Conservation (phyloP, 148 eudicot species). For the Oxyria digyna region DNA sequence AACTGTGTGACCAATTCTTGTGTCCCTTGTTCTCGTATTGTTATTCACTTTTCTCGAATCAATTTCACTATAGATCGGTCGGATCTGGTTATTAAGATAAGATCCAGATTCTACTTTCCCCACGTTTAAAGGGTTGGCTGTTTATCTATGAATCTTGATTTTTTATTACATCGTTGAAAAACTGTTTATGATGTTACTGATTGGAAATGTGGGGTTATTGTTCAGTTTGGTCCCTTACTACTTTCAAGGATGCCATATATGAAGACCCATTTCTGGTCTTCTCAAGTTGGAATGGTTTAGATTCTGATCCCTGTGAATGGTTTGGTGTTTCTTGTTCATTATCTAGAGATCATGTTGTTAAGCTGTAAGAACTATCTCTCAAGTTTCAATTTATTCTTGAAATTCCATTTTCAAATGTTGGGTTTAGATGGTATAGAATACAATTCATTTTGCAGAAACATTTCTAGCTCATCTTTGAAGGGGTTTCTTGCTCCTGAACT, state of each 20-base stretch:
- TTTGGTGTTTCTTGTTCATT: conserved; percentile 57
- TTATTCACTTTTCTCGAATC: too few species aligned
- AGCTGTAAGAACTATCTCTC: conserved; percentile 46
- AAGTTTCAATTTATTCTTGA: not conserved
- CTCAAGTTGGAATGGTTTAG: conserved; percentile 77
- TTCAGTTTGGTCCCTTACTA: conserved; percentile 55
- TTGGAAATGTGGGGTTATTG: conserved; percentile 14
- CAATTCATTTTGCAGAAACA: conserved; percentile 45
- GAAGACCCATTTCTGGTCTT: conserved; percentile 77
- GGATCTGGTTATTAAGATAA: too few species aligned
- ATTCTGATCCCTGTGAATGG: conserved; percentile 83
- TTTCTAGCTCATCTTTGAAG: conserved; percentile 62
- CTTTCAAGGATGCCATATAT: conserved; percentile 80
- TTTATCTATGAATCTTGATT: conserved; percentile 6
- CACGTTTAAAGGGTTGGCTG: not conserved
- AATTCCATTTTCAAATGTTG: not conserved
- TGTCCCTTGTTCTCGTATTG: too few species aligned
- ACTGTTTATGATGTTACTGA: conserved; percentile 1
- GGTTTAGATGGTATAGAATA: not conserved
- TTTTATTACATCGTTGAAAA: not conserved
- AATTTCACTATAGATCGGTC: too few species aligned
- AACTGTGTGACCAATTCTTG: too few species aligned
- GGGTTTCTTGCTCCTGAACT: conserved; percentile 83
- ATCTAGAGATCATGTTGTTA: conserved; percentile 45
- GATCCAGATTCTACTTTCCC: too few species aligned